Conservation (phyloP, 2,329 filamentous ascomycete species). For the Decorospora gaudefroyi region DNA sequence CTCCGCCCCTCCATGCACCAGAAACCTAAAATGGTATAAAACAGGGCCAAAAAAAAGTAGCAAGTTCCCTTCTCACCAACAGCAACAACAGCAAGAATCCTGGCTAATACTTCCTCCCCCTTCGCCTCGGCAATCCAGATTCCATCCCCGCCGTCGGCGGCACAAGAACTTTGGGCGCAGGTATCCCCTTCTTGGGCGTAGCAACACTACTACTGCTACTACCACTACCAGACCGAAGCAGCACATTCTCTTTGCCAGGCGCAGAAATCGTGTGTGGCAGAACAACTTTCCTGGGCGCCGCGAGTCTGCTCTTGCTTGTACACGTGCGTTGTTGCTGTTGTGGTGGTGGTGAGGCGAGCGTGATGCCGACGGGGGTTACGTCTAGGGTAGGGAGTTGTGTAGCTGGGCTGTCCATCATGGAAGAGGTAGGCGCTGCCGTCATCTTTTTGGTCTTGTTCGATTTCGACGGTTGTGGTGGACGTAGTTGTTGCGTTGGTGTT, state of each 20-base stretch:
- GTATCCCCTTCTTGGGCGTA: constrained; percentile 41
- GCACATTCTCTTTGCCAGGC: constrained; percentile 32
- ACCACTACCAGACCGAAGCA: constrained; percentile 16
- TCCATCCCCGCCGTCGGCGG: constrained; percentile 26
- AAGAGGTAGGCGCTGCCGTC: constrained; percentile 19
- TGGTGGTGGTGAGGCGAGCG: background rate
- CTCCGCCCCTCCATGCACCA: background rate
- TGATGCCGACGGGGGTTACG: constrained; percentile 31
- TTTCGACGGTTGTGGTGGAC: constrained; percentile 27
- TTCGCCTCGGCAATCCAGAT: constrained; percentile 39
- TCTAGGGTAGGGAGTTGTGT: constrained; percentile 29
- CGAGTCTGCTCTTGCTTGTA: constrained; percentile 43
- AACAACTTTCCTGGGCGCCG: constrained; percentile 43
- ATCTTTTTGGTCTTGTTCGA: constrained; percentile 31
- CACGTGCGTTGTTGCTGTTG: too few relatives aligned
- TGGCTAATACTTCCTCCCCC: constrained; percentile 28
- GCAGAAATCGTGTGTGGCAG: constrained; percentile 29
- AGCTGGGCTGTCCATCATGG: constrained; percentile 15
- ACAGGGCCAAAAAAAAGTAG: background rate
- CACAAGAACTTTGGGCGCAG: constrained; percentile 27
- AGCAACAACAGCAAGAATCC: background rate
- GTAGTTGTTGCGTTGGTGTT: constrained; percentile 17
- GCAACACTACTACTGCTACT: constrained; percentile 26
- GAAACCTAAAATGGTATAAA: background rate
- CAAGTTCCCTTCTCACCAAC: too few relatives aligned